Base-by-base conservation (phyloP, 1,139 yeast genomes). In the Suhomyces coccinellae region DNA sequence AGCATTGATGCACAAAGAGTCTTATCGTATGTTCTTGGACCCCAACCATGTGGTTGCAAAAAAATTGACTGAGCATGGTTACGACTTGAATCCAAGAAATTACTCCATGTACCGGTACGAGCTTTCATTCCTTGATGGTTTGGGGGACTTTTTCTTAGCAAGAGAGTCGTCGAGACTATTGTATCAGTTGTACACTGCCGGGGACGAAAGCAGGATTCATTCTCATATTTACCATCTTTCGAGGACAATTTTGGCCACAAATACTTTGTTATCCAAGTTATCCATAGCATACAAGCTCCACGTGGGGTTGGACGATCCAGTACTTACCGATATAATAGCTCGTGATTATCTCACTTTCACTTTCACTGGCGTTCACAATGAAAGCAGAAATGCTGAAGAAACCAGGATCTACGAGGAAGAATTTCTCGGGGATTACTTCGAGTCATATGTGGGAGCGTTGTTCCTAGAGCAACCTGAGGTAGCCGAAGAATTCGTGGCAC, bases 361-460 rank as follows among this genome's bases (percentile, higher is more conserved):
- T 16, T 46, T 47, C 34, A 33, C 52, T 9, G 56, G 56, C 1
- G 45, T 40, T 13, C 44, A 44, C 16, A 43, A 50, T 38, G 51
- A 52, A 44, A 48, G 41, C 47, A 52, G 50, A 38, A 56, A 53
- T 24, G 45, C 53, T 16, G 58, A 58, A 9, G 64, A 61, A 16
- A 54, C 59, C 0, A 58, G 64, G 35, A 54, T 57, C 17, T 73
- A 69, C 51, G 77, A 73, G 47, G 77, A 73, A 46, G 78, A 73
- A 47, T 70, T 73, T 43, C 56, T 73, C 31, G 78, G 73, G 4
- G 78, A 73, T 47, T 73, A 68, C 51, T 73, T 73, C 46, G 78
- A 73, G 50, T 69, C 69, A 38, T 73, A 73, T 45, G 71, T 72
- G 29, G 78, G 77, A n/a, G 75, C 77, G 0, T 59, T 73, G 36